Evolutionary conservation across 768 basidiomycete species (phyloP), one percentile per base, ranked within the genome.

Genomic region (Boletus rufocinnamomeus): DNA sequence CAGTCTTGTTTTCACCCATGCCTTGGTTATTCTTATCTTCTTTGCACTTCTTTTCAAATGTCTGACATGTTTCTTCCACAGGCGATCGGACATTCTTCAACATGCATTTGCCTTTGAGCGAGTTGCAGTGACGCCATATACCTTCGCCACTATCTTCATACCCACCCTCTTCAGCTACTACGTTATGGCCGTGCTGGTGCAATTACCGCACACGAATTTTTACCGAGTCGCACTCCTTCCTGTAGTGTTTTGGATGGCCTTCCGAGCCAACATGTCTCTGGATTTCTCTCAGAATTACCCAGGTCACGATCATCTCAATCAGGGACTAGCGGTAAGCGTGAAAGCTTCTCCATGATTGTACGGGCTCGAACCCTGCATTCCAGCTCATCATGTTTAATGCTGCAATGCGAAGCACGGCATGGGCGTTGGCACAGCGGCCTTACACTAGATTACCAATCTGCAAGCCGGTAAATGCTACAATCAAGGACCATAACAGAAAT

Each of bases 171-270:
- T 80, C 25, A 73, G 74, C 57, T 84, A 80, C 69, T 84, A 82
- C 73, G 69, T 63, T 10, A 80, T 81, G 54, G 84, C 84, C 14
- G 67, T 84, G 34, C 76, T 87, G 50, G 81, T 85, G 7, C 73
- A 82, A 41, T 66, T 79, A 13, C 80, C 80, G 0, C 70, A 69
- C 30, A 83, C 84, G 2, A 69, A 71, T 46, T 48, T 71, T 4
- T 67, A 80, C 56, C 80, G 83, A 47, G 57, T 77, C 37, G 78
- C 80, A 14, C 60, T 85, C 37, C 74, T 86, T 28, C 83, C 84
- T 2, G 58, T 82, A 17, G 78, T 82, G 6, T 65, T 82, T 30
- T 81, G 77, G 73, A 55, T 69, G 8, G 66, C 78, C n/a, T 80
- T 79, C 53, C 75, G 79, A 16, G 77, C 79, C 4, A 69, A 72